Evolutionary conservation across 768 basidiomycete species (phyloP), one percentile per base, ranked within the genome.

Genomic region (Sporobolomyces roseus): DNA sequence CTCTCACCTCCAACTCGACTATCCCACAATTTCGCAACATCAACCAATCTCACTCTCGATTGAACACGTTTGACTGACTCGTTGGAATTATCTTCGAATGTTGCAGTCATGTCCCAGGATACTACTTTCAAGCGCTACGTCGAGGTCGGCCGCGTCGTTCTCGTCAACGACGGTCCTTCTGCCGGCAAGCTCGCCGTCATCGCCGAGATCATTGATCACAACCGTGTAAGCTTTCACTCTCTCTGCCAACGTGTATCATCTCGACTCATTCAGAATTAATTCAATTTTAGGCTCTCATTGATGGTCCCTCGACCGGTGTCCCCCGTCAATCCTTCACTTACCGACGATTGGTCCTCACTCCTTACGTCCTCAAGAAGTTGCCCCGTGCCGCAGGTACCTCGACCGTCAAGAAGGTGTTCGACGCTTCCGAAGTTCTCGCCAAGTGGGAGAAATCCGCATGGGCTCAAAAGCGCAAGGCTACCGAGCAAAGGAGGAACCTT

Each of bases 161-260:
- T 98, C 82, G 84, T 98, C 82, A 90, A 89, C 80, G 80, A 87
- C 66, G 94, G 94, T 63, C 90, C 91, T 65, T 85, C 82, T 66
- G 83, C 86, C 51, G 93, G 93, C 74, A 89, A 87, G 80, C 90
- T 96, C 76, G 96, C 96, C 63, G 88, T 92, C 72, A 93, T 99
- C 79, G 87, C 86, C 58, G 93, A 98, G 81, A 93, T 98, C 80
- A 93, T 98, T 73, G 96, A 98, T 86, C 94, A 98, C 85, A 94
- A 93, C 84, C 87, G 93, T 79, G 94, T 96, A 78, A 70, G 89
- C 80, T 14, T 55, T 46, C 45, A 36, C 25, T 10, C 36, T 17
- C 9, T 9, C 30, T n/a, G 19, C 38, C 36, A 13, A n/a, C 12
- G 5, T 35, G 38, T 14, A n/a, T n/a, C n/a, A n/a, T n/a, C 38